Base-by-base conservation (phyloP, 2,329 filamentous ascomycete species). In the Claviceps purpurea region DNA sequence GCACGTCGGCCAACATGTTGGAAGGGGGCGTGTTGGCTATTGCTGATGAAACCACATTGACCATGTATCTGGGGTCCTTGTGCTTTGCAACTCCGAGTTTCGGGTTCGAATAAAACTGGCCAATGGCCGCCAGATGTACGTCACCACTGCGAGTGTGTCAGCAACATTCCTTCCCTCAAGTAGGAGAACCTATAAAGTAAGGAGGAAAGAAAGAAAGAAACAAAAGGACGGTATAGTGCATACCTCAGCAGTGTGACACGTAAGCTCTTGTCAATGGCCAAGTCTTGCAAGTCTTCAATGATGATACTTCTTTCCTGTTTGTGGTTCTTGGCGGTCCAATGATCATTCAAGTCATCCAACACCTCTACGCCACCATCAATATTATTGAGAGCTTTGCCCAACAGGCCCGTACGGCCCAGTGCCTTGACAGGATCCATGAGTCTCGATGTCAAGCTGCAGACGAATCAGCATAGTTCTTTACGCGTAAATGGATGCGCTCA, bases 301-400 rank as follows among this genome's bases (percentile, higher is more conserved):
- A 97, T 76, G 67, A 87, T 85, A 56, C 84, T 87, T 49, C 93
- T 82, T 68, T 98, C 93, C 26, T 81, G 76, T 65, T 97, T 98
- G 71, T 97, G 90, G 63, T 89, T 87, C 64, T 89, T 95, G 40
- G 91, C 88, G 1, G 91, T 96, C 93, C 93, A 98, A 64, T 98
- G 91, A 66, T 97, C 93, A 64, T 96, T 91, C 10, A 95, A 71
- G 60, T 95, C 89, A 63, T 95, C 90, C 30, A 95, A 73, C 14
- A 97, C 87, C 67, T 97, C 93, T 5, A 93, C 86, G 18, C 89
- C 89, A 22, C 89, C 89, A 62, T 96, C 90, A 59, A 95, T 90
- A 58, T 86, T 86, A 70, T 95, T 95, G 41, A 95, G 74, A 44
- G 94, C 81, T 54, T 79, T 79, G 3, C 89, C 87, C 50, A 97